Conservation (phyloP, 768 basidiomycete genomes). For the Bullera alba region DNA sequence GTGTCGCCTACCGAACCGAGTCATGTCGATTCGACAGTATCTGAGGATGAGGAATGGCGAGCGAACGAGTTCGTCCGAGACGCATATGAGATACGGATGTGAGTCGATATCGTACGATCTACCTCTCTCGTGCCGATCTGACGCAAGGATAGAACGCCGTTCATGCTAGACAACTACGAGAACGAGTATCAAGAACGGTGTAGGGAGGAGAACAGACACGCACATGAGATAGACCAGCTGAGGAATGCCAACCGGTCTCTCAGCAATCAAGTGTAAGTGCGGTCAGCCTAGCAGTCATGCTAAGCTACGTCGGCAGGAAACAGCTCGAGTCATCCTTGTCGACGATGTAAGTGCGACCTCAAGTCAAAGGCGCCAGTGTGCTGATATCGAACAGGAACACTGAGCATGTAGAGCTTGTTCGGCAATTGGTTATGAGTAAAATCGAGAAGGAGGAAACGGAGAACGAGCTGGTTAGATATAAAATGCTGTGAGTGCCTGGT, state of each 20-base stretch:
- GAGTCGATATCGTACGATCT: constrained; percentile 4
- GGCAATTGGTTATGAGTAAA: constrained; percentile 81
- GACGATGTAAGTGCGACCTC: constrained; percentile 27
- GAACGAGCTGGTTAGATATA: constrained; percentile 87
- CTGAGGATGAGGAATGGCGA: constrained; percentile 50
- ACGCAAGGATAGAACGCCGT: constrained; percentile 75
- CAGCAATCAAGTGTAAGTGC: constrained; percentile 67
- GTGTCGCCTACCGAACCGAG: not conserved
- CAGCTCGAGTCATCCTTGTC: constrained; percentile 69
- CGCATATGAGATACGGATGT: constrained; percentile 71
- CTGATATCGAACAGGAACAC: constrained; percentile 27
- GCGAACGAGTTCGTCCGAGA: constrained; percentile 82
- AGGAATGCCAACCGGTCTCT: constrained; percentile 71
- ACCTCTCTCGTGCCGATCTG: constrained; percentile 5
- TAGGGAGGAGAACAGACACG: constrained; percentile 71
- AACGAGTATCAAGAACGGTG: constrained; percentile 81
- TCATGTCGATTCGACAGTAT: not conserved
- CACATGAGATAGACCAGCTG: constrained; percentile 72
- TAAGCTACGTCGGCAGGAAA: constrained; percentile 57
- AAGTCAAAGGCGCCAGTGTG: constrained; percentile 51
- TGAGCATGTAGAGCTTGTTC: constrained; percentile 46
- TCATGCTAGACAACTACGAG: constrained; percentile 86
- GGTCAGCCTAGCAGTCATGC: not conserved
- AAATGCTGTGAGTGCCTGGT: constrained; percentile 61
- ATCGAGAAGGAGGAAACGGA: constrained; percentile 89